Evolutionary conservation across 2,329 filamentous ascomycete species (phyloP).

Genomic region (Dactylonectria macrodidyma): DNA sequence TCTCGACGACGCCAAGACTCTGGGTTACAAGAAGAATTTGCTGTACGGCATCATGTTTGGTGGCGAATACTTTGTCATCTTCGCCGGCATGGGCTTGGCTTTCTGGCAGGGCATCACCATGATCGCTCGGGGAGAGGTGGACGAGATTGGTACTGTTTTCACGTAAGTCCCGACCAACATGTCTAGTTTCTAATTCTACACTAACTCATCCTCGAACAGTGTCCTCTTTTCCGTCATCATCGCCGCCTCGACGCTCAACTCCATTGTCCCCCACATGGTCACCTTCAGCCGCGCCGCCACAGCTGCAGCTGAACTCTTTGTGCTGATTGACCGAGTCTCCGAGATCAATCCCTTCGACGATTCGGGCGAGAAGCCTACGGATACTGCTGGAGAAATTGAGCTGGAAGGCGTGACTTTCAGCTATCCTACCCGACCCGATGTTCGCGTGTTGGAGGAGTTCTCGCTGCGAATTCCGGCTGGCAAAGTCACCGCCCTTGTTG

Average conservation of each 20-base stretch:
- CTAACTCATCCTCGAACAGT: slow-evolving; percentile 29
- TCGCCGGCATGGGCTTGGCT: slow-evolving; percentile 57
- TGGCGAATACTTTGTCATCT: slow-evolving; percentile 57
- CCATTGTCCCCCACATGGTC: slow-evolving; percentile 54
- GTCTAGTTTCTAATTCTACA: background rate
- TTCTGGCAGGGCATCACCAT: slow-evolving; percentile 62
- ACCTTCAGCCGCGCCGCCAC: slow-evolving; percentile 55
- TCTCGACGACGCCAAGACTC: slow-evolving; percentile 52
- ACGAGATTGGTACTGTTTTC: slow-evolving; percentile 55
- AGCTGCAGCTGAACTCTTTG: slow-evolving; percentile 53
- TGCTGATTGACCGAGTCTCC: slow-evolving; percentile 55
- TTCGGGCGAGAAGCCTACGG: slow-evolving; percentile 48
- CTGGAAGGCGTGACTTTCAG: slow-evolving; percentile 59
- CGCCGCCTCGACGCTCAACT: slow-evolving; percentile 53
- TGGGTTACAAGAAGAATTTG: slow-evolving; percentile 56
- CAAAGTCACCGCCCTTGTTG: slow-evolving; percentile 59
- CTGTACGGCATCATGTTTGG: slow-evolving; percentile 57
- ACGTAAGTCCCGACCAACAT: slow-evolving; percentile 43
- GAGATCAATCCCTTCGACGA: slow-evolving; percentile 54
- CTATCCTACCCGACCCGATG: slow-evolving; percentile 61
- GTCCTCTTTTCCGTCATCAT: slow-evolving; percentile 57
- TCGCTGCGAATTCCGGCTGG: slow-evolving; percentile 59
- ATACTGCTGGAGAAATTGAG: slow-evolving; percentile 53
- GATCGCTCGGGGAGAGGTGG: slow-evolving; percentile 55
- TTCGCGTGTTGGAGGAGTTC: slow-evolving; percentile 58